These are phyloP conservation scores for Hypomontagnella submonticulosa DNA, from an alignment of 495 filamentous ascomycete species.

Conservation along the genomic window DNA sequence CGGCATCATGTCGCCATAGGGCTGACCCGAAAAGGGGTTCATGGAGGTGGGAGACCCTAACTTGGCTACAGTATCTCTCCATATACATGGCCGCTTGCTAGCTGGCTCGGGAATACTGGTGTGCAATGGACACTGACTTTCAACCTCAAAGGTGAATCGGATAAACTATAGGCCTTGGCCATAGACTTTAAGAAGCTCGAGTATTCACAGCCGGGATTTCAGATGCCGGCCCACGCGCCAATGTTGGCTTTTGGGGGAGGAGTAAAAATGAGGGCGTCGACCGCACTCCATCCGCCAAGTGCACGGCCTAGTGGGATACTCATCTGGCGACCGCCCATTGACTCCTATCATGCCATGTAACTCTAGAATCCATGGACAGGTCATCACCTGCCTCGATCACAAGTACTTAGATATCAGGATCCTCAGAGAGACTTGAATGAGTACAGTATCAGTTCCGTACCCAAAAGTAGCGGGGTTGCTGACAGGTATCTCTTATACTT, in stretches of 20 bases:
- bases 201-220: conserved; percentile 45
- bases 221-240: conserved; percentile 21
- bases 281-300: too few species aligned
- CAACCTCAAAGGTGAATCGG: conserved; percentile 4
- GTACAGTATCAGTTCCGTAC: too few species aligned
- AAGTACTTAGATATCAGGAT: conserved; percentile 53
- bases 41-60: conserved; percentile 36
- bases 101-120: conserved; percentile 22
- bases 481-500: too few species aligned
- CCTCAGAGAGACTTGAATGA: conserved; percentile 62
- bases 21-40: conserved; percentile 36
- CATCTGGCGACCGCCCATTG: conserved; percentile 3
- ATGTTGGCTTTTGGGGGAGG: too few species aligned
- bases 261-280: too few species aligned
- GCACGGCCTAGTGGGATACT: too few species aligned
- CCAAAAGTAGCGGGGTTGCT: too few species aligned
- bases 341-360: conserved; percentile 14
- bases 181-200: conserved; percentile 43
- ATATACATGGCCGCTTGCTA: conserved; percentile 31
- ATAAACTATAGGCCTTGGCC: conserved; percentile 34
- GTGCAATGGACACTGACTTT: conserved; percentile 16
- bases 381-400: conserved; percentile 61
- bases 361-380: conserved; percentile 9
- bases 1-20: conserved; percentile 48
- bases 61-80: conserved; percentile 41